Percentiles rank a stretch among this genome's conserved stretches.
Conservation (phyloP, 2,329 filamentous ascomycete species). For the Stachybotrys chlorohalonatus region DNA sequence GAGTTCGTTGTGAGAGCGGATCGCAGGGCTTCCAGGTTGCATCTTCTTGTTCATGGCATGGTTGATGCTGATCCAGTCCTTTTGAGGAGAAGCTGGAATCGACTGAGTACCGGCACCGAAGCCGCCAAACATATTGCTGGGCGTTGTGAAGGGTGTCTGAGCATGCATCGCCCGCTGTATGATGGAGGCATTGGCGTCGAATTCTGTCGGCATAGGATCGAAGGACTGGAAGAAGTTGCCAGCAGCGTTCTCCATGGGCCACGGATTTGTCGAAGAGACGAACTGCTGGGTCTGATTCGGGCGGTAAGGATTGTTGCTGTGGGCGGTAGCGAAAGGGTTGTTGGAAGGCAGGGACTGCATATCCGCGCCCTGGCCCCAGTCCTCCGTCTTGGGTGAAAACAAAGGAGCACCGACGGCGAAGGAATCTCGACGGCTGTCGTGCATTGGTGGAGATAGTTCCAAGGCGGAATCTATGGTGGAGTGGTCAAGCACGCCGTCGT, state of each 20-base stretch:
- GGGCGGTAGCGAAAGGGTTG: constrained; percentile 49
- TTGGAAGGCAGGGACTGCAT: constrained; percentile 56
- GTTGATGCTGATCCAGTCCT: constrained; percentile 45
- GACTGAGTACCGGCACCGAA: constrained; percentile 37
- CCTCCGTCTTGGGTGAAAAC: constrained; percentile 56
- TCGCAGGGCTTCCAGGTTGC: constrained; percentile 57
- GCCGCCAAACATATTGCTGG: constrained; percentile 44
- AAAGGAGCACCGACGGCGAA: constrained; percentile 47
- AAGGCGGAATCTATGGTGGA: constrained; percentile 50
- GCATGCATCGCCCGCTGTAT: constrained; percentile 45
- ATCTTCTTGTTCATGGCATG: constrained; percentile 50
- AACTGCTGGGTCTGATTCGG: constrained; percentile 38
- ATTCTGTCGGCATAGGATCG: constrained; percentile 45
- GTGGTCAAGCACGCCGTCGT: constrained; percentile 53
- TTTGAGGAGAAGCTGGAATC: constrained; percentile 47
- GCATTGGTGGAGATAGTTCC: constrained; percentile 55
- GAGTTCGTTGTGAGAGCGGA: constrained; percentile 68
- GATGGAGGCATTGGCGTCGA: constrained; percentile 42
- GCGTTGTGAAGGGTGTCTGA: constrained; percentile 46
- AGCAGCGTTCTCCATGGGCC: constrained; percentile 54
- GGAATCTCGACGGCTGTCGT: constrained; percentile 53
- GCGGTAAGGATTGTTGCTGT: constrained; percentile 58
- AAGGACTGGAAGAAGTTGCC: constrained; percentile 67
- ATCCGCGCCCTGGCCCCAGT: constrained; percentile 51
- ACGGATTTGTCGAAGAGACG: constrained; percentile 34